Conservation (phyloP, 1,139 yeast genomes). For the Pichia sp. region DNA sequence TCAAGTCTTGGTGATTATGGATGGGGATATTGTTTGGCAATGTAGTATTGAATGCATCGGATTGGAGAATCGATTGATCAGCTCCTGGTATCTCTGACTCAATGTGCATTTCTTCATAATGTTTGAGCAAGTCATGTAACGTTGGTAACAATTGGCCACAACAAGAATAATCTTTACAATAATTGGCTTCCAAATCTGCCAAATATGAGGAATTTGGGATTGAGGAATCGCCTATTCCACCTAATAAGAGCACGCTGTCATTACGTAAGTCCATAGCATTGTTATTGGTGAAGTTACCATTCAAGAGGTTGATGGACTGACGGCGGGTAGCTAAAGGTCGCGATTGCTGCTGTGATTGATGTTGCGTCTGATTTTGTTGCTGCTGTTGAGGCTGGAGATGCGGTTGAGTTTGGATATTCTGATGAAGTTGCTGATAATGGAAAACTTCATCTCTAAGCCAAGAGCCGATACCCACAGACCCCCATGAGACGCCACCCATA, state of each 20-base stretch:
- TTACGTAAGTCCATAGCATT: conserved; percentile 21
- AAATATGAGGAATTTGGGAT: conserved; percentile 61
- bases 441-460: conserved; percentile 94
- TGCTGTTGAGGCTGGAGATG: conserved; percentile 16
- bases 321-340: conserved; percentile 5
- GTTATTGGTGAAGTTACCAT: conserved; percentile 16
- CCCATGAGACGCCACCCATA: conserved; percentile 99
- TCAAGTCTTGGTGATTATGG: too few species aligned
- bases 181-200: conserved; percentile 90
- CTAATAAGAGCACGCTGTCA: conserved; percentile 25
- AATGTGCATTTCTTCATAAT: conserved; percentile 97
- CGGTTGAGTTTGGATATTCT: conserved; percentile 1
- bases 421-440: conserved; percentile 24
- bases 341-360: conserved; percentile 17
- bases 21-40: background rate
- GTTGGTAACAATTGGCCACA: conserved; percentile 93
- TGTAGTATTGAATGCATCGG: too few species aligned
- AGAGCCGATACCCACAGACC: conserved; percentile 87
- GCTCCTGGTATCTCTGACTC: too few species aligned
- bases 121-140: conserved; percentile 84
- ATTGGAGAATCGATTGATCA: too few species aligned
- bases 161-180: conserved; percentile 93
- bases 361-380: conserved; percentile 7
- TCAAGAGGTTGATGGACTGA: conserved; percentile 15
- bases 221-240: conserved; percentile 57